Conservation (phyloP, 2,329 filamentous ascomycete species). For the Penicillium sp. region DNA sequence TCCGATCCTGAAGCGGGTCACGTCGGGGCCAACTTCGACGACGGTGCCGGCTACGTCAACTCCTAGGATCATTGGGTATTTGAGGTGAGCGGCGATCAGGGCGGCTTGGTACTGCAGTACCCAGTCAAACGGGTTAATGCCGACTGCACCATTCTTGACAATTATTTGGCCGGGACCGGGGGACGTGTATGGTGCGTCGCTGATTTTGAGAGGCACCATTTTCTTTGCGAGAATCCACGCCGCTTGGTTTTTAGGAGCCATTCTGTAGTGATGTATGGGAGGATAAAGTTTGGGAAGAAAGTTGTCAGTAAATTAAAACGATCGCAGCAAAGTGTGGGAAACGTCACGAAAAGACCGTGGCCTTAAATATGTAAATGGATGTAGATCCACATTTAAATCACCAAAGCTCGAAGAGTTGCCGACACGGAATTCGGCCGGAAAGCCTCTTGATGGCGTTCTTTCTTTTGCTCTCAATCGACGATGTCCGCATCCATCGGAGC, state of each 20-base stretch:
- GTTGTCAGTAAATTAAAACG: too few species aligned
- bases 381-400: too few species aligned
- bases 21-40: conserved; percentile 46
- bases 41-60: conserved; percentile 49
- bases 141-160: conserved; percentile 41
- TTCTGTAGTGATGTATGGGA: background rate
- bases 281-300: too few species aligned
- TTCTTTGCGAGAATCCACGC: conserved; percentile 8
- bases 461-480: too few species aligned
- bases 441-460: too few species aligned
- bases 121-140: conserved; percentile 47
- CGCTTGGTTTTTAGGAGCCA: conserved; percentile 8
- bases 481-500: too few species aligned
- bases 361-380: too few species aligned
- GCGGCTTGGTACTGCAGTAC: conserved; percentile 32
- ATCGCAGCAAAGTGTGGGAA: too few species aligned
- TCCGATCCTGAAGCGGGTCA: conserved; percentile 46
- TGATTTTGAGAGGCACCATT: conserved; percentile 31
- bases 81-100: conserved; percentile 23
- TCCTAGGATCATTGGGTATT: conserved; percentile 42
- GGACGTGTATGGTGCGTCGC: conserved; percentile 36
- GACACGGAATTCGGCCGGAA: too few species aligned
- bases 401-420: too few species aligned
- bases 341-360: too few species aligned
- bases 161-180: conserved; percentile 40